These are phyloP conservation scores for Magnusiomyces fungicola DNA, from an alignment of 1,139 yeast species.

Conservation along the genomic window DNA sequence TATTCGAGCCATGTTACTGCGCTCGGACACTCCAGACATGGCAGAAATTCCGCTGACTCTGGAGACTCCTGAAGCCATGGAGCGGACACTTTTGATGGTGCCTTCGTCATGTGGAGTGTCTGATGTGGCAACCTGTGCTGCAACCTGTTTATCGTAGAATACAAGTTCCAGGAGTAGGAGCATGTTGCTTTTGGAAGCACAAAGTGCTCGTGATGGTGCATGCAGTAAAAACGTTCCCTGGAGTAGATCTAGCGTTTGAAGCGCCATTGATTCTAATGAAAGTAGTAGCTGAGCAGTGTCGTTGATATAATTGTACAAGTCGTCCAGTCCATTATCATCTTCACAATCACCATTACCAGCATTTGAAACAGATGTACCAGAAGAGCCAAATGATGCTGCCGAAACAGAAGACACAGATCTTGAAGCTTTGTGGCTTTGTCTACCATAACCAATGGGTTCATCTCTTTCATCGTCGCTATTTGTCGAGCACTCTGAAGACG, in stretches of 20 bases:
- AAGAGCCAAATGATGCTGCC: not conserved
- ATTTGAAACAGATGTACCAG: not conserved
- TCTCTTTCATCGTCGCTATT: not conserved
- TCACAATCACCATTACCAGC: not conserved
- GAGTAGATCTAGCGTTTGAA: constrained; percentile 37
- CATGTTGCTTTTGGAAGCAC: constrained; percentile 29
- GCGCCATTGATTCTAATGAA: not conserved
- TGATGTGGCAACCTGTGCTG: constrained; percentile 20
- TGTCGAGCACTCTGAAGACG: not conserved
- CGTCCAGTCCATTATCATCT: not conserved
- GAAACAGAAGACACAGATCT: too few species aligned
- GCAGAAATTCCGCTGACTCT: not conserved
- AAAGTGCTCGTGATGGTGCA: constrained; percentile 46
- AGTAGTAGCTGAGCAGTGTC: not conserved
- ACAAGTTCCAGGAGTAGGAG: constrained; percentile 8
- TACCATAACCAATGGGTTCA: too few species aligned
- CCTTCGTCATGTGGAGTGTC: not conserved
- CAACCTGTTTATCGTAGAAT: constrained; percentile 14
- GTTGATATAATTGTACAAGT: not conserved
- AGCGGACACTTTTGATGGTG: not conserved
- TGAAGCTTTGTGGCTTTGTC: too few species aligned
- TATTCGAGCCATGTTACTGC: not conserved
- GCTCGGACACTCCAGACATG: not conserved
- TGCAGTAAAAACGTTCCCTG: constrained; percentile 63
- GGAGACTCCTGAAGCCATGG: not conserved